Evolutionary conservation across 2,329 filamentous ascomycete species (phyloP), one percentile per base, ranked within the genome.

Genomic region (Tolypocladium paradoxum): DNA sequence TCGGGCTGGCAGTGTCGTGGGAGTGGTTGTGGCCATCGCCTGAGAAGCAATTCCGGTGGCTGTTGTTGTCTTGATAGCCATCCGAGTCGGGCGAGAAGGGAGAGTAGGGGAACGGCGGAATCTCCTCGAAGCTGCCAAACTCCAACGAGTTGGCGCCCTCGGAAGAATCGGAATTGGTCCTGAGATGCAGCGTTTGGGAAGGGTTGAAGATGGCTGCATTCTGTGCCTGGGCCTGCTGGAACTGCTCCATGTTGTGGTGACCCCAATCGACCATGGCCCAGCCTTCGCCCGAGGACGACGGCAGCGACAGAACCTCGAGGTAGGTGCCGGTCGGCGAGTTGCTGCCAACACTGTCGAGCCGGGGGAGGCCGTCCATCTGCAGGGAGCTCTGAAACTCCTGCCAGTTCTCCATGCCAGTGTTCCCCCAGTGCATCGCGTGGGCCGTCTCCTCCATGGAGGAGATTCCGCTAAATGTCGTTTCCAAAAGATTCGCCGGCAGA

Each of bases 31-130:
- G 73, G 57, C 71, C 70, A 51, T 84, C 81, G 47, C 78, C 76
- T 53, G 81, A 76, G 62, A 78, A 79, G 68, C 83, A 85, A 63
- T 83, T 79, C 57, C 81, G 79, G 63, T 85, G 82, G 60, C 68
- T 76, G 49, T 73, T 65, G 37, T 75, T 76, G 55, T 90, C 85
- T 55, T 82, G 76, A 58, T 85, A 84, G 48, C 82, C 83, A 60
- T 95, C 89, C 0, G 89, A 95, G 55, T 83, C 77, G 18, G 90
- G 90, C 2, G 91, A 96, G 73, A 87, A 88, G 54, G 93, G 85
- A 0, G 86, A 87, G 65, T 85, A 85, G 24, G 84, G 79, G 69
- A 91, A 88, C 56, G 67, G 77, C 2, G 66, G 72, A 49, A 90
- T 81, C 61, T 96, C 90, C 66, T 95, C 90, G 61, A 87, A 95